Conservation (phyloP, 192 early-diverging fungal genomes). For the Umbelopsis ramanniana region DNA sequence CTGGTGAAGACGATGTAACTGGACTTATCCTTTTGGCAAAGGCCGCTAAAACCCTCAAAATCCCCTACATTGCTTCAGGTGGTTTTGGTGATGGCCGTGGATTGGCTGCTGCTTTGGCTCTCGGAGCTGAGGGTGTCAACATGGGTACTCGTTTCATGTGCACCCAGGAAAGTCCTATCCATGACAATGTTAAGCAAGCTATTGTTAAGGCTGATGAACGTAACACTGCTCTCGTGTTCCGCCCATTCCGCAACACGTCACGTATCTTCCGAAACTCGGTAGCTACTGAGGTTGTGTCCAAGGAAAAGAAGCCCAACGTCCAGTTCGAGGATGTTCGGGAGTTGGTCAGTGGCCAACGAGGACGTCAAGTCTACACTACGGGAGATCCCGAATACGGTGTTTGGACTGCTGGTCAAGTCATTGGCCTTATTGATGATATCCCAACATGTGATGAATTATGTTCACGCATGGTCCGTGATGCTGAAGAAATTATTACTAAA, state of each 20-base stretch:
- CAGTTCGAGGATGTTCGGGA: constrained; percentile 71
- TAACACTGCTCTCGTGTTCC: constrained; percentile 71
- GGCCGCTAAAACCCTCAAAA: constrained; percentile 65
- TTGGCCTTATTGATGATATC: constrained; percentile 79
- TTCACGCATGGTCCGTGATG: constrained; percentile 58
- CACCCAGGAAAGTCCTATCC: constrained; percentile 73
- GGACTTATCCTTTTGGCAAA: constrained; percentile 74
- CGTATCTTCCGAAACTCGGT: constrained; percentile 77
- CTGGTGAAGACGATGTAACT: constrained; percentile 81
- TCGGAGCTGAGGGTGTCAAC: constrained; percentile 69
- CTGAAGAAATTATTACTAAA: constrained; percentile 47
- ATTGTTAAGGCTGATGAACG: constrained; percentile 73
- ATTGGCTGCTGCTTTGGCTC: constrained; percentile 64
- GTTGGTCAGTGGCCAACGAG: constrained; percentile 67
- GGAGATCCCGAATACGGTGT: constrained; percentile 62
- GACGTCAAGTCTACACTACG: constrained; percentile 59
- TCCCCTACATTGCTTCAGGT: constrained; percentile 79
- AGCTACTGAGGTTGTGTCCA: constrained; percentile 67
- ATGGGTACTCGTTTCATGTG: constrained; percentile 91
- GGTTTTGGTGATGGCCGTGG: constrained; percentile 82
- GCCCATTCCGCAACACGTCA: constrained; percentile 78
- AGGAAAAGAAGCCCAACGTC: constrained; percentile 68
- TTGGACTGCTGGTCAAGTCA: constrained; percentile 71
- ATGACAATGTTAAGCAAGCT: constrained; percentile 74
- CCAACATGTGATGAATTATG: constrained; percentile 73